Evolutionary conservation across 768 basidiomycete species (phyloP), one percentile per base, ranked within the genome.

Genomic region (Solioccasus polychromus): DNA sequence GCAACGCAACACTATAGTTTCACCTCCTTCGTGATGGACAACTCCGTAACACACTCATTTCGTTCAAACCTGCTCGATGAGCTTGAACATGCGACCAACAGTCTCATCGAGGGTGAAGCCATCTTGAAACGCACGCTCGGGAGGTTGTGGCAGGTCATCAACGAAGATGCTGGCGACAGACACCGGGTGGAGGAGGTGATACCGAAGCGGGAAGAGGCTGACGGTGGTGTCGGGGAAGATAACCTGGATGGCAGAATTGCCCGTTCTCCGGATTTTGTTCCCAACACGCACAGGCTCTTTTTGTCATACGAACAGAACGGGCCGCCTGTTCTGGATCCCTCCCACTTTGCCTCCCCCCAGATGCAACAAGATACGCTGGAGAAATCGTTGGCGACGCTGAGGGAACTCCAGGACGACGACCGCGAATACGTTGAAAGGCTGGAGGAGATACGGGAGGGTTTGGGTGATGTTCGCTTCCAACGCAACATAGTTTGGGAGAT

Each of bases 1-100:
- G 73, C 73, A 19, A 63, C 73, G 9, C 78, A 84, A 39, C 88
- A 92, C 58, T 74, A 82, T 48, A 84, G 77, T 50, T 92, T 88
- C 66, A 77, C 88, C 17, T 88, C 89, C 0, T 88, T 90, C 55
- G 88, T 93, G 12, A 77, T 92, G 75, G 90, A 92, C 62, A 87
- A 84, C 51, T 78, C 88, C 8, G 80, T 88, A 14, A 88, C 86
- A 15, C 85, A 88, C 62, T 82, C 90, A 4, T 93, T 90, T 67
- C 85, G 89, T 35, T 86, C 89, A 26, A 75, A 72, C 45, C 68
- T 92, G 38, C 68, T 92, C 19, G 83, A 88, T 52, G 88, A 91
- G 55, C 73, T 93, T 12, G 88, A 91, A 53, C 71, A 85, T 40
- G 83, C 89, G 12, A 90, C 89, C 9, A 90, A 88, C 59, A 81